These are phyloP conservation scores for Epicoccum sorghinum DNA, from an alignment of 2,329 filamentous ascomycete genomes.

Conservation along the genomic window DNA sequence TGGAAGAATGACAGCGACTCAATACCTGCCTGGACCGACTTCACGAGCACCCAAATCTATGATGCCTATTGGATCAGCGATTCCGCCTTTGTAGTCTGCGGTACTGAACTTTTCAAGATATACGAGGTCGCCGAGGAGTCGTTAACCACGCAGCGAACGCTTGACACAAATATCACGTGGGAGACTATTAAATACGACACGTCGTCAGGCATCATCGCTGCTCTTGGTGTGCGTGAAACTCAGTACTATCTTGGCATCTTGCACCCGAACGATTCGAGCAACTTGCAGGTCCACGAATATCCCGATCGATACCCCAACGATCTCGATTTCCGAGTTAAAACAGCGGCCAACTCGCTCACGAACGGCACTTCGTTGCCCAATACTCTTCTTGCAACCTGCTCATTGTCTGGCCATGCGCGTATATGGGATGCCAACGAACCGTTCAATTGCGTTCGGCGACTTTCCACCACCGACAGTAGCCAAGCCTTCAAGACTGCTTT, in stretches of 20 bases:
- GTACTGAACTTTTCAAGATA: conserved; percentile 47
- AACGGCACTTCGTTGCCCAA: conserved; percentile 30
- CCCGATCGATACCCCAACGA: conserved; percentile 47
- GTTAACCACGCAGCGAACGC: conserved; percentile 36
- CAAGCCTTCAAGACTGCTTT: conserved; percentile 52
- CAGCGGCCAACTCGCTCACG: conserved; percentile 19
- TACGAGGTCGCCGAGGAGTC: conserved; percentile 43
- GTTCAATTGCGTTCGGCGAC: conserved; percentile 38
- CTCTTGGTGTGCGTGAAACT: conserved; percentile 35
- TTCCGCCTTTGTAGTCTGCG: conserved; percentile 52
- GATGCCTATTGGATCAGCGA: conserved; percentile 54
- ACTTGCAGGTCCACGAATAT: conserved; percentile 41
- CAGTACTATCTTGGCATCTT: conserved; percentile 45
- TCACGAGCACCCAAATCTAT: conserved; percentile 49
- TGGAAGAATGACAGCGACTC: conserved; percentile 45
- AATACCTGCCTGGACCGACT: conserved; percentile 50
- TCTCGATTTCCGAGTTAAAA: conserved; percentile 48
- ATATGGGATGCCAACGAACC: conserved; percentile 51
- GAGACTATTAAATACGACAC: conserved; percentile 49
- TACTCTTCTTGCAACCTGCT: conserved; percentile 49
- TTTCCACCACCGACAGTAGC: conserved; percentile 39
- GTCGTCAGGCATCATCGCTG: conserved; percentile 49
- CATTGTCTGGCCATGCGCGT: conserved; percentile 47
- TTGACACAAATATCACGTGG: conserved; percentile 43
- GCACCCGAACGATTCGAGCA: conserved; percentile 39